Conservation (phyloP, 2,329 filamentous ascomycete species). For the Proliferodiscus dingleyae region DNA sequence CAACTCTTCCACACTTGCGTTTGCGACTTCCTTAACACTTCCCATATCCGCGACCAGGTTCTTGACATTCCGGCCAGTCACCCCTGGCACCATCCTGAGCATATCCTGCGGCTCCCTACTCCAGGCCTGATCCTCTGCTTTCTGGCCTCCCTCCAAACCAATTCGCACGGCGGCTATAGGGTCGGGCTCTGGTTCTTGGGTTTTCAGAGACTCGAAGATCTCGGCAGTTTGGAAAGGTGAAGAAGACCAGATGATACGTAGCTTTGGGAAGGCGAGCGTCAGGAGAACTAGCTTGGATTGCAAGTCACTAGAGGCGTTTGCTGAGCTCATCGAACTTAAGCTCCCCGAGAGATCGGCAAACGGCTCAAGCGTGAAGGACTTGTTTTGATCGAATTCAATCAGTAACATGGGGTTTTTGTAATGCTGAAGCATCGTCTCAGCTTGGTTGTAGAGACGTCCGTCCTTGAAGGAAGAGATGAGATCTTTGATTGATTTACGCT, state of each 20-base stretch:
- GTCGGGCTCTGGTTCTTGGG: slow-evolving; percentile 83
- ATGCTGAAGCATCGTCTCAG: slow-evolving; percentile 89
- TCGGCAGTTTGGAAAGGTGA: slow-evolving; percentile 95
- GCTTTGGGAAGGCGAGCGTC: slow-evolving; percentile 82
- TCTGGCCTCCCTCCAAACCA: slow-evolving; percentile 63
- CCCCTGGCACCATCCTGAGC: slow-evolving; percentile 76
- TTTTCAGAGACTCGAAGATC: slow-evolving; percentile 92
- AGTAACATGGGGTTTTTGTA: slow-evolving; percentile 87
- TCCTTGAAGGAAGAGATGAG: slow-evolving; percentile 88
- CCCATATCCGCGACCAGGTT: slow-evolving; percentile 67
- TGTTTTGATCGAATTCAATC: slow-evolving; percentile 97
- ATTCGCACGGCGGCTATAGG: slow-evolving; percentile 80
- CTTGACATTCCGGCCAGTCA: slow-evolving; percentile 73
- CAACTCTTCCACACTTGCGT: slow-evolving; percentile 73
- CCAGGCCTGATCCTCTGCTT: slow-evolving; percentile 65
- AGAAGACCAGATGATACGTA: slow-evolving; percentile 90
- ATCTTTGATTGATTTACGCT: slow-evolving; percentile 90
- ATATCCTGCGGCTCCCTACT: slow-evolving; percentile 88
- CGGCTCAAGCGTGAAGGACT: slow-evolving; percentile 89
- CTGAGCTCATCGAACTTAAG: slow-evolving; percentile 57
- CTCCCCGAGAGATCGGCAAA: slow-evolving; percentile 64
- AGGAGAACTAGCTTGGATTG: slow-evolving; percentile 90
- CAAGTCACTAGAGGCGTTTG: slow-evolving; percentile 63
- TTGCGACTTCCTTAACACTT: slow-evolving; percentile 77
- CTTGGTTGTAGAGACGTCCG: slow-evolving; percentile 85